A percentile compares a stretch with the other conserved stretches of the same genome.
phyloP scores from a whole-genome alignment of 305 asterid species.

The Fraxinus ornus region DNA sequence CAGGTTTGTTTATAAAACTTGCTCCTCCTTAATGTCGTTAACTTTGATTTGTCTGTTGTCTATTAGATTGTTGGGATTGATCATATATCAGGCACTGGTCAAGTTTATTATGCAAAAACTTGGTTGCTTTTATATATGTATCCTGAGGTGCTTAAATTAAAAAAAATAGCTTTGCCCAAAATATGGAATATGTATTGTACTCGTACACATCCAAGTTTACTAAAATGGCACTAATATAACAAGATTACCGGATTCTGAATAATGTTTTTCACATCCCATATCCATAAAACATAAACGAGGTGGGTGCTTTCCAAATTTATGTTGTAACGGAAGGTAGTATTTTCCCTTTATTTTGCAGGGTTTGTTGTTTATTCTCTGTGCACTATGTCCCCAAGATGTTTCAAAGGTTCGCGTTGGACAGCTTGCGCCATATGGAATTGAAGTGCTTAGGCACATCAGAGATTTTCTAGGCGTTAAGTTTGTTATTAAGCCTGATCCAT shows the following conservation, averaged over 20 bases:
- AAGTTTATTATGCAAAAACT: neutral
- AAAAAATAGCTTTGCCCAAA: neutral
- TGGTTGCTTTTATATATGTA: neutral
- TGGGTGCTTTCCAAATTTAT: neutral
- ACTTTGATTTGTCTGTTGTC: neutral
- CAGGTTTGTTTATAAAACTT: constrained; percentile 53
- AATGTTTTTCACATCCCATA: neutral
- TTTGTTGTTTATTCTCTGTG: constrained; percentile 83
- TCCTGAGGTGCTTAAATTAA: neutral
- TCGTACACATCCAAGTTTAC: neutral
- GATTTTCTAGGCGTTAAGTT: constrained; percentile 82
- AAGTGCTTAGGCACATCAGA: constrained; percentile 61
- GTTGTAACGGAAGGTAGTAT: neutral
- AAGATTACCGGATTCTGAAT: neutral
- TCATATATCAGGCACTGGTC: neutral
- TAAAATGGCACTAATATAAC: neutral
- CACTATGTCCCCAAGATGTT: constrained; percentile 83
- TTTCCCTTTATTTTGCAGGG: constrained; percentile 47
- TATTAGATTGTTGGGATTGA: neutral
- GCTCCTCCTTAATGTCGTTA: neutral
- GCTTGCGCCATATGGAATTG: constrained; percentile 76
- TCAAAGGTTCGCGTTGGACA: constrained; percentile 92
- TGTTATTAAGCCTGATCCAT: constrained; percentile 73
- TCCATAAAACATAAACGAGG: neutral
- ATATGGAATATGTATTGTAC: neutral